Percentiles rank a stretch among this genome's conserved stretches.
phyloP scores from a whole-genome alignment of 257 asterid genomes.

The Solanum tarijense region DNA sequence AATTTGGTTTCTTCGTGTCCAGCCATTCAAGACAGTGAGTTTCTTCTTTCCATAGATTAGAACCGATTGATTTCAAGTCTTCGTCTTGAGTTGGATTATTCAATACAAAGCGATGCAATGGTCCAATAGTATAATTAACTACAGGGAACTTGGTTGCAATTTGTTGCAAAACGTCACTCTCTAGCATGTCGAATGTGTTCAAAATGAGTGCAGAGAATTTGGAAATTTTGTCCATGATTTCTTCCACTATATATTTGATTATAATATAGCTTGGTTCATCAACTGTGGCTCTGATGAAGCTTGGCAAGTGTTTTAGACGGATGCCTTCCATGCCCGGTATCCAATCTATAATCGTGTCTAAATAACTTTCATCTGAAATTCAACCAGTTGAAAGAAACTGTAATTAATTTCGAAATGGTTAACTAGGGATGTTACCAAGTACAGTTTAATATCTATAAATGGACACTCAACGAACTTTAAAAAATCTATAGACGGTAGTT shows the following conservation, averaged over 20 bases:
- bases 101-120: background rate
- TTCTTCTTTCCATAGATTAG: conserved; percentile 33
- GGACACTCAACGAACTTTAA: background rate
- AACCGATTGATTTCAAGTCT: background rate
- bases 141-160: conserved; percentile 5
- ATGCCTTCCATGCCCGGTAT: conserved; percentile 19
- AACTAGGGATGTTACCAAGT: background rate
- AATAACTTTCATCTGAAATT: conserved; percentile 15
- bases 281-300: conserved; percentile 14
- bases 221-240: background rate
- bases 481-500: no score
- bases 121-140: conserved; percentile 15
- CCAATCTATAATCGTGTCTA: conserved; percentile 21
- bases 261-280: conserved; percentile 11
- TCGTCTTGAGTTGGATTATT: background rate
- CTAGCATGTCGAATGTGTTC: conserved; percentile 16
- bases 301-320: conserved; percentile 18
- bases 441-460: background rate
- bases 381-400: background rate
- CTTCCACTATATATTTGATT: background rate
- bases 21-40: conserved; percentile 25
- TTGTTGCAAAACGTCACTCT: conserved; percentile 3
- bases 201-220: conserved; percentile 10
- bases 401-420: background rate
- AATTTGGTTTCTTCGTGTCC: conserved; percentile 8